A percentile compares a stretch with the other conserved stretches of the same genome.
These are phyloP conservation scores for Calonectria hongkongensis DNA, from an alignment of 2,329 filamentous ascomycete species.

Conservation along the genomic window DNA sequence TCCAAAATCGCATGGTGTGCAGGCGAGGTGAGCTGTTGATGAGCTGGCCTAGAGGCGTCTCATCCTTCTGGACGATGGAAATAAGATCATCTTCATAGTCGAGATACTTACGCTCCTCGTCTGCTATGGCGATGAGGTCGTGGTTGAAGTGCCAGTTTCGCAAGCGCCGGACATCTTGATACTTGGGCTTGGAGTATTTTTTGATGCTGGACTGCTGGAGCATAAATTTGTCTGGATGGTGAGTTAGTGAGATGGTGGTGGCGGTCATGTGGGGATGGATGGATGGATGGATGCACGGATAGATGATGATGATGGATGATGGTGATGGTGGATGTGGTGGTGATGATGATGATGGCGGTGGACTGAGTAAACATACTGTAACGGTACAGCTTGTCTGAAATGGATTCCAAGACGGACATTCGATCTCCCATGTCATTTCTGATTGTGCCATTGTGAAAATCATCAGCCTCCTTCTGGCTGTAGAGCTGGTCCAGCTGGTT, in stretches of 20 bases:
- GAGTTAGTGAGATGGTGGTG: not conserved
- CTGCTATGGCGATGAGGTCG: not conserved
- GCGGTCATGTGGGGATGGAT: not conserved
- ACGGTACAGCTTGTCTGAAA: slow-evolving; percentile 6
- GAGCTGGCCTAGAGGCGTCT: not conserved
- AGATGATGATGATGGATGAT: too few relatives aligned
- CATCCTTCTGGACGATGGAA: not conserved
- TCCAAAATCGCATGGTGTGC: not conserved
- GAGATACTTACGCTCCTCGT: slow-evolving; percentile 8
- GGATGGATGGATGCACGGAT: too few relatives aligned
- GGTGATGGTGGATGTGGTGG: too few relatives aligned
- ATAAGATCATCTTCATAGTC: slow-evolving; percentile 3
- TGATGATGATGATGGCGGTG: not conserved
- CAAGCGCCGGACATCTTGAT: not conserved
- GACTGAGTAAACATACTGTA: not conserved
- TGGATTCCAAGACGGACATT: slow-evolving; percentile 16
- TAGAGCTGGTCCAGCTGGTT: slow-evolving; percentile 2
- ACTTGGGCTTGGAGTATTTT: not conserved
- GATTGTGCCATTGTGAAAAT: slow-evolving; percentile 11
- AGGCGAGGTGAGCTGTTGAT: slow-evolving; percentile 9
- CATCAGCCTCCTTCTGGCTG: slow-evolving; percentile 1
- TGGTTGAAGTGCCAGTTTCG: slow-evolving; percentile 11
- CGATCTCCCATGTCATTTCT: slow-evolving; percentile 16
- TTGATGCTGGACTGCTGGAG: slow-evolving; percentile 5
- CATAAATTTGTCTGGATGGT: not conserved